These are phyloP conservation scores for Scenedesmus sp. DNA, from an alignment of 163 green algal species.

Conservation along the genomic window DNA sequence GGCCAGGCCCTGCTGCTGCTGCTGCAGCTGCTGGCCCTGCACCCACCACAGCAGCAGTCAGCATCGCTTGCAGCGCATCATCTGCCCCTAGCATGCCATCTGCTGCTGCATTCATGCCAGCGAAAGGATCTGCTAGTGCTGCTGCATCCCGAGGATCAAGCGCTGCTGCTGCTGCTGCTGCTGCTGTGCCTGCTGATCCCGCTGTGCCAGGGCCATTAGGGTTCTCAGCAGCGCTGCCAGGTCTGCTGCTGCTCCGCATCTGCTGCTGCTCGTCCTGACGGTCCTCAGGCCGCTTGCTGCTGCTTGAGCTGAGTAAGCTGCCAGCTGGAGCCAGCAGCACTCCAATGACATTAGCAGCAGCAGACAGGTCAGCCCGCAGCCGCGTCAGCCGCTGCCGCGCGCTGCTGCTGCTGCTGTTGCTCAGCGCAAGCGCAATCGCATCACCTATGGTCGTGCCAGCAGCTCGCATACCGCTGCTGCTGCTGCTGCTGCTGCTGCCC, in stretches of 20 bases:
- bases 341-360: constrained; percentile 17
- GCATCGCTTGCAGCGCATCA: neutral
- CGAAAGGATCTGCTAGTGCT: neutral
- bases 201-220: neutral
- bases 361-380: constrained; percentile 23
- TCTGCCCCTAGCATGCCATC: neutral
- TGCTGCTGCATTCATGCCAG: neutral
- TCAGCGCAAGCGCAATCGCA: neutral
- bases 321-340: constrained; percentile 29
- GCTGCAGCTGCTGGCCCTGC: constrained; percentile 5
- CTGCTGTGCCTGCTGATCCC: constrained; percentile 1
- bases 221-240: neutral
- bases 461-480: neutral
- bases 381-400: neutral
- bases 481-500: constrained; percentile 10
- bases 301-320: neutral
- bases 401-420: neutral
- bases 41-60: neutral
- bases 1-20: neutral
- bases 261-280: neutral
- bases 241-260: neutral
- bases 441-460: constrained; percentile 19
- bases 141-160: neutral
- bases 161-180: constrained; percentile 1
- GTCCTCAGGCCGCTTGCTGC: neutral